Percentiles rank a stretch among this genome's conserved stretches.
Evolutionary conservation across 345 rosid genomes (phyloP).

Genomic region (Camelina laxa): DNA sequence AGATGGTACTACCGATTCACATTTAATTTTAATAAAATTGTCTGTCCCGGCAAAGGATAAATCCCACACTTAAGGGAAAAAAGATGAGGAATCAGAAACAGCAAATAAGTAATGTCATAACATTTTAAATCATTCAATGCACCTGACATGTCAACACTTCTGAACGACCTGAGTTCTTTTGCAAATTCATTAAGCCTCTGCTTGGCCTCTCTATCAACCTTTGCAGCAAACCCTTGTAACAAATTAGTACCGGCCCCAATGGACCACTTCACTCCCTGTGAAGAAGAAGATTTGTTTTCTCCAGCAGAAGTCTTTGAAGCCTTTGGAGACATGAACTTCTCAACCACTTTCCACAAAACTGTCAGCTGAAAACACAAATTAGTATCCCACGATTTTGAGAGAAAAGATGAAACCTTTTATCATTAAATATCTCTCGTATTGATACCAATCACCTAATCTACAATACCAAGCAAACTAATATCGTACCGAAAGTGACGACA

Average conservation of each 20-base stretch:
- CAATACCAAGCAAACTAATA: not conserved
- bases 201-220: slow-evolving; percentile 73
- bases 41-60: not conserved
- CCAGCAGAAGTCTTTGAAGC: slow-evolving; percentile 46
- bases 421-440: not conserved
- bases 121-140: slow-evolving; percentile 28
- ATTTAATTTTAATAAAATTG: not conserved
- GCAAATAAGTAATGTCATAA: not conserved
- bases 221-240: slow-evolving; percentile 64
- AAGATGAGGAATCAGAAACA: not conserved
- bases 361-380: slow-evolving; percentile 82
- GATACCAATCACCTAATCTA: not conserved
- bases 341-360: slow-evolving; percentile 94
- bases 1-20: not conserved
- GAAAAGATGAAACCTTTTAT: slow-evolving; percentile 12
- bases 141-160: slow-evolving; percentile 97
- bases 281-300: slow-evolving; percentile 54
- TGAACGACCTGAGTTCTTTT: slow-evolving; percentile 73
- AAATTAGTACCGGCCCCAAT: slow-evolving; percentile 79
- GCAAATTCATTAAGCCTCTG: slow-evolving; percentile 86
- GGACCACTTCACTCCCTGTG: slow-evolving; percentile 75
- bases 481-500: slow-evolving; percentile 75
- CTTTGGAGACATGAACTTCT: slow-evolving; percentile 65
- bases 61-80: not conserved
- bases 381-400: slow-evolving; percentile 44